These are phyloP conservation scores for Mycena polygramma DNA, from an alignment of 768 basidiomycete species.

Conservation along the genomic window DNA sequence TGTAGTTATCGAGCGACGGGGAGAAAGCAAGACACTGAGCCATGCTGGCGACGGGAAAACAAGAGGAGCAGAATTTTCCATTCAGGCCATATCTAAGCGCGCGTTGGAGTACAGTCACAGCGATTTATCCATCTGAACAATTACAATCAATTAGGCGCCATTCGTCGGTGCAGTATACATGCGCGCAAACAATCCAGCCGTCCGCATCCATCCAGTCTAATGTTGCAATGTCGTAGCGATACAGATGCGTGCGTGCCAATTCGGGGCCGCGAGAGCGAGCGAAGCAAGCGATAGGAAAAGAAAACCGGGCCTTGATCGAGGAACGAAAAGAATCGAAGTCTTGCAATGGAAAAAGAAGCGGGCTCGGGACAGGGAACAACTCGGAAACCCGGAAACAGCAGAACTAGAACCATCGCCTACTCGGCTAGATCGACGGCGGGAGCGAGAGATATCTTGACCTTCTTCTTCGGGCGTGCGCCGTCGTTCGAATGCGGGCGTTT, in stretches of 20 bases:
- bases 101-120: neutral
- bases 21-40: no score
- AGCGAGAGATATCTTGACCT: conserved; percentile 79
- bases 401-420: conserved; percentile 46
- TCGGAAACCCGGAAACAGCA: conserved; percentile 10
- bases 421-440: conserved; percentile 82
- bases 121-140: conserved; percentile 3
- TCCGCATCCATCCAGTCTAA: conserved; percentile 16
- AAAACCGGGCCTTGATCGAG: conserved; percentile 7
- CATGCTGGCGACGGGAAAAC: no score
- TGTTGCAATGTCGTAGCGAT: conserved; percentile 19
- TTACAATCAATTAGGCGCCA: neutral
- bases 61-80: neutral
- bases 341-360: conserved; percentile 1
- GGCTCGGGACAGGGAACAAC: neutral
- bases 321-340: conserved; percentile 4
- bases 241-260: conserved; percentile 12
- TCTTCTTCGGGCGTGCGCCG: conserved; percentile 62
- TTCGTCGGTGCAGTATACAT: conserved; percentile 17
- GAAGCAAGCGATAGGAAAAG: neutral
- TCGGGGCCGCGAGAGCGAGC: conserved; percentile 6
- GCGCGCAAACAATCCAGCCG: conserved; percentile 6
- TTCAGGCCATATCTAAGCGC: neutral
- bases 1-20: neutral
- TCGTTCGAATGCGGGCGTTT: conserved; percentile 40